Evolutionary conservation across 2,329 filamentous ascomycete species (phyloP), one percentile per base, ranked within the genome.

Genomic region (Sporothrix brunneoviolacea): DNA sequence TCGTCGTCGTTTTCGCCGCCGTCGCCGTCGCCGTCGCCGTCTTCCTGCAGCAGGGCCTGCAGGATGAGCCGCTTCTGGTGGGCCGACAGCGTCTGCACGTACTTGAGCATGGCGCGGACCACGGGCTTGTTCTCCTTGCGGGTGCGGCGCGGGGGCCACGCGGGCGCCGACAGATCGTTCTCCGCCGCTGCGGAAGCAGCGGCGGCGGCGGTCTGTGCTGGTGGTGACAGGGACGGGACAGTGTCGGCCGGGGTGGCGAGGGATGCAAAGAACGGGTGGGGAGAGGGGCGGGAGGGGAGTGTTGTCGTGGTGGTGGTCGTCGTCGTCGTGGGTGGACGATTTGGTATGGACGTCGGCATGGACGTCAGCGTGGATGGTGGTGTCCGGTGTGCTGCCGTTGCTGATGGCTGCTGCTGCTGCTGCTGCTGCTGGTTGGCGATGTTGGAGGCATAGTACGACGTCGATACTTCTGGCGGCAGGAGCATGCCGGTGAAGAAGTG

Each of bases 51-150:
- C 3, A 58, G 36, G 1, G 47, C 49, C 15, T 42, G 46, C 33
- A 54, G 12, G 10, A 55, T 46, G 18, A 38, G 43, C 12, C 48
- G 48, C 43, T 55, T 54, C 40, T 58, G 49, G 33, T 49, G 47
- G 10, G 56, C 32, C 4, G 48, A 41, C 18, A 58, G 50, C 3
- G 22, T 39, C 35, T 50, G 36, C 40, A 58, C 48, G 18, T 45
- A 52, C 18, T 49, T 46, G 32, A 57, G 24, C 51, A 57, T 50
- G 32, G 45, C 45, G 9, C 33, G 46, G 6, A 57, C 36, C 15
- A 52, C 22, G 7, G 53, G 48, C 47, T 32, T 40, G 40, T 39
- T 48, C 19, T 36, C 45, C 10, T 36, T 32, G 48, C 46, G 44
- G 4, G 41, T n/a, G 38, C 15, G 16, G 19, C 47, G 37, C 15